Conservation (phyloP, 2,329 filamentous ascomycete species). For the Monilinia laxa region DNA sequence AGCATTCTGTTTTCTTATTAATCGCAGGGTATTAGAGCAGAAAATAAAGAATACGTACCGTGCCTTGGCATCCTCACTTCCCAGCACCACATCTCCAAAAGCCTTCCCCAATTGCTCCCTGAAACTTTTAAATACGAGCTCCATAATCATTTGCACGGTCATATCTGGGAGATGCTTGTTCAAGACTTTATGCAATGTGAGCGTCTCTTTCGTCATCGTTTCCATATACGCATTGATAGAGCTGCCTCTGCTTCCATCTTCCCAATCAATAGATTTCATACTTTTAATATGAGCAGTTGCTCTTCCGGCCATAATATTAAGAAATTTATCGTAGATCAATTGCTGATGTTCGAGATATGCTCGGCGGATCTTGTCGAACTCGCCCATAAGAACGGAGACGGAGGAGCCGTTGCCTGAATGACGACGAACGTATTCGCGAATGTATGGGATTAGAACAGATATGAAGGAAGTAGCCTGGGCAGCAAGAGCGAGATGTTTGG, state of each 20-base stretch:
- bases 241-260: constrained; percentile 41
- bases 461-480: constrained; percentile 88
- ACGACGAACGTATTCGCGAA: constrained; percentile 86
- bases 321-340: constrained; percentile 70
- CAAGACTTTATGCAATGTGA: constrained; percentile 66
- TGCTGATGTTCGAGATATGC: constrained; percentile 64
- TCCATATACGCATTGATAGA: constrained; percentile 65
- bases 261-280: constrained; percentile 67
- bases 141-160: constrained; percentile 67
- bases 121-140: constrained; percentile 65
- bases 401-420: constrained; percentile 56
- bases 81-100: constrained; percentile 58
- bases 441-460: constrained; percentile 80
- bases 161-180: constrained; percentile 65
- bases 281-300: constrained; percentile 61
- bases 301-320: constrained; percentile 69
- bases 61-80: constrained; percentile 59
- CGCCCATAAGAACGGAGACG: constrained; percentile 54
- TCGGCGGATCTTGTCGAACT: constrained; percentile 38
- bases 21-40: neutral
- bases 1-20: constrained; percentile 51
- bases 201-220: constrained; percentile 67
- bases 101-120: constrained; percentile 64
- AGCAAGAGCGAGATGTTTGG: constrained; percentile 88
- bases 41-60: constrained; percentile 48